Conservation (phyloP, 2,329 filamentous ascomycete genomes). For the Myriangium duriaei region DNA sequence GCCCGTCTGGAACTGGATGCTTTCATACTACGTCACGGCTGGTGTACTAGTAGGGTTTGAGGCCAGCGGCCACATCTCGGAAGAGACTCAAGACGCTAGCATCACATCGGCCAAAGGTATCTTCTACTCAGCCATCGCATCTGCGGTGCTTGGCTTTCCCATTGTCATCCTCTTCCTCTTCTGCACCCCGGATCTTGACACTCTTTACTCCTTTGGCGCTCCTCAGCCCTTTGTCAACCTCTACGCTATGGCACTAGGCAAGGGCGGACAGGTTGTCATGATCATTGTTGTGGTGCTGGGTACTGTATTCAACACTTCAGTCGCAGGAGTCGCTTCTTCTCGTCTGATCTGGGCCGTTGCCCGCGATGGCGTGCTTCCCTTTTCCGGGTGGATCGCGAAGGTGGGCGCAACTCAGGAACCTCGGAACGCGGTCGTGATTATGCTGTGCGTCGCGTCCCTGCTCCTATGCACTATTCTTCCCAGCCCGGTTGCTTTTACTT, state of each 20-base stretch:
- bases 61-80: slow-evolving; percentile 47
- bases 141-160: slow-evolving; percentile 42
- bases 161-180: slow-evolving; percentile 49
- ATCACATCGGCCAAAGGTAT: slow-evolving; percentile 45
- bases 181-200: slow-evolving; percentile 42
- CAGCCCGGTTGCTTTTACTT: slow-evolving; percentile 32
- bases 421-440: slow-evolving; percentile 46
- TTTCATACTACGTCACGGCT: slow-evolving; percentile 48
- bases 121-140: slow-evolving; percentile 47
- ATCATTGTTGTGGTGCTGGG: slow-evolving; percentile 42
- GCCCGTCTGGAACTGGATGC: slow-evolving; percentile 50
- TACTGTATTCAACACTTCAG: slow-evolving; percentile 45
- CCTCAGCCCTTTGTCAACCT: slow-evolving; percentile 48
- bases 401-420: slow-evolving; percentile 44
- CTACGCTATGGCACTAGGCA: slow-evolving; percentile 44
- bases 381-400: slow-evolving; percentile 44
- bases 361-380: slow-evolving; percentile 48
- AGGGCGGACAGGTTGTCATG: slow-evolving; percentile 48
- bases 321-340: slow-evolving; percentile 46
- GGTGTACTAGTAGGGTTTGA: slow-evolving; percentile 50
- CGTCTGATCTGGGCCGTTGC: slow-evolving; percentile 52
- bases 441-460: slow-evolving; percentile 42
- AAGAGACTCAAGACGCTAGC: slow-evolving; percentile 48
- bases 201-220: slow-evolving; percentile 40
- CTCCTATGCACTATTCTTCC: slow-evolving; percentile 48